Conservation (phyloP, 495 filamentous ascomycete species). For the Collariella sp. region DNA sequence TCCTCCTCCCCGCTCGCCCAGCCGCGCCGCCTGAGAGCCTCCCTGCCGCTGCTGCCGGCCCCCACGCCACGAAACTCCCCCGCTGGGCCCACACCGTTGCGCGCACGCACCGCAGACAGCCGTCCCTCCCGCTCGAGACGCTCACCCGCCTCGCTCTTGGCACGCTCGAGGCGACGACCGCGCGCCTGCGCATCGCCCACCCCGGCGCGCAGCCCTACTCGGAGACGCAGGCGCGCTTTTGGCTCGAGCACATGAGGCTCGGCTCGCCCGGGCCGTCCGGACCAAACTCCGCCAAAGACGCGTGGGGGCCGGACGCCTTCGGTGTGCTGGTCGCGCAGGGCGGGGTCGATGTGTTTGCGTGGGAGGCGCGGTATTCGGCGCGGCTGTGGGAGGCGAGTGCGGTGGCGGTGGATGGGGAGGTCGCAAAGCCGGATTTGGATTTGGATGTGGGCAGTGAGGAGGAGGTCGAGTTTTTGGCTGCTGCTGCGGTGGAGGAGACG, state of each 20-base stretch:
- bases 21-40: neutral
- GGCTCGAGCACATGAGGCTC: slow-evolving; percentile 5
- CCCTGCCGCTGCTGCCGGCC: neutral
- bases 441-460: slow-evolving; percentile 2
- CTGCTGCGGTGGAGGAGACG: slow-evolving; percentile 3
- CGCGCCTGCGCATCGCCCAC: neutral
- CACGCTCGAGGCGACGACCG: neutral
- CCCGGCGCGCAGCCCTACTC: neutral
- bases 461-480: slow-evolving; percentile 4
- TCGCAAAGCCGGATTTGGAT: slow-evolving; percentile 3
- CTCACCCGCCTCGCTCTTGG: neutral
- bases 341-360: slow-evolving; percentile 1
- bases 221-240: slow-evolving; percentile 4
- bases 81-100: neutral
- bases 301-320: slow-evolving; percentile 1
- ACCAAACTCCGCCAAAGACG: neutral
- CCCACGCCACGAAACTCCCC: neutral
- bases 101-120: neutral
- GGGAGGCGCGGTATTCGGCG: slow-evolving; percentile 2
- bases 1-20: neutral
- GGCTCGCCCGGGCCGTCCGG: neutral
- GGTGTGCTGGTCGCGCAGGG: slow-evolving; percentile 3
- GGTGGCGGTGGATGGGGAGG: neutral
- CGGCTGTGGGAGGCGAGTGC: slow-evolving; percentile 3
- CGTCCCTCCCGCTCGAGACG: neutral